These are phyloP conservation scores for Parsonsia alboflavescens DNA, from an alignment of 257 asterid species.

Conservation along the genomic window DNA sequence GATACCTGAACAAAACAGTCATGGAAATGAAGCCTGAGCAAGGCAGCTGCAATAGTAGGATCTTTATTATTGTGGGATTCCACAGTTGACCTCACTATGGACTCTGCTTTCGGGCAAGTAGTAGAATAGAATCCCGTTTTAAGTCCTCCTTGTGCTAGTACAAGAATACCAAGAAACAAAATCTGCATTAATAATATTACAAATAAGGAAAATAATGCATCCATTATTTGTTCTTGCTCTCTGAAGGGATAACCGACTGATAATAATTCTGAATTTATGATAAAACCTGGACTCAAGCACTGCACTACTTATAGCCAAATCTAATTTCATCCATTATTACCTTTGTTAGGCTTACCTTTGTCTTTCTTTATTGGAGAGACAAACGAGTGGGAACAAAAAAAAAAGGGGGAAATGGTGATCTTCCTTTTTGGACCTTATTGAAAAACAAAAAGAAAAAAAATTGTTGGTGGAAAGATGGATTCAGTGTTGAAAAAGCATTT, in stretches of 20 bases:
- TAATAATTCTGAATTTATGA: background rate
- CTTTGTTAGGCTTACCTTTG: slow-evolving; percentile 1
- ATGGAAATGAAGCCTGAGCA: slow-evolving; percentile 73
- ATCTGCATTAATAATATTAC: background rate
- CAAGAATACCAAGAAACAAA: slow-evolving; percentile 9
- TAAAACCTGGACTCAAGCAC: background rate
- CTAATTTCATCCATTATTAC: background rate
- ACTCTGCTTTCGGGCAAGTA: slow-evolving; percentile 53
- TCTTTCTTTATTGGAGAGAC: slow-evolving; percentile 19
- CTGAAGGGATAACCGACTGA: background rate
- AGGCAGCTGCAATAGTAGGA: slow-evolving; percentile 50
- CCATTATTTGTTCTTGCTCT: slow-evolving; percentile 20
- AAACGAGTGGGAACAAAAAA: slow-evolving; percentile 18
- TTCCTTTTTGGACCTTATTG: slow-evolving; percentile 3
- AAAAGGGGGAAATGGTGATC: background rate
- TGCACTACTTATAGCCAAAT: slow-evolving; percentile 12
- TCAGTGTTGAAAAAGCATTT: background rate
- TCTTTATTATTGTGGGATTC: slow-evolving; percentile 39
- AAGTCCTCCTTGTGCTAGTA: slow-evolving; percentile 31
- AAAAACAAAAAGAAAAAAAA: background rate
- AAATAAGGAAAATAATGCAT: slow-evolving; percentile 15
- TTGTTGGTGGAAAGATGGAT: slow-evolving; percentile 10
- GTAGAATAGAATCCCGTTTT: slow-evolving; percentile 53
- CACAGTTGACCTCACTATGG: slow-evolving; percentile 57
- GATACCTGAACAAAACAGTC: slow-evolving; percentile 64